Base-by-base conservation (phyloP, 2,329 filamentous ascomycete genomes). In the Ophiobolus disseminans region DNA sequence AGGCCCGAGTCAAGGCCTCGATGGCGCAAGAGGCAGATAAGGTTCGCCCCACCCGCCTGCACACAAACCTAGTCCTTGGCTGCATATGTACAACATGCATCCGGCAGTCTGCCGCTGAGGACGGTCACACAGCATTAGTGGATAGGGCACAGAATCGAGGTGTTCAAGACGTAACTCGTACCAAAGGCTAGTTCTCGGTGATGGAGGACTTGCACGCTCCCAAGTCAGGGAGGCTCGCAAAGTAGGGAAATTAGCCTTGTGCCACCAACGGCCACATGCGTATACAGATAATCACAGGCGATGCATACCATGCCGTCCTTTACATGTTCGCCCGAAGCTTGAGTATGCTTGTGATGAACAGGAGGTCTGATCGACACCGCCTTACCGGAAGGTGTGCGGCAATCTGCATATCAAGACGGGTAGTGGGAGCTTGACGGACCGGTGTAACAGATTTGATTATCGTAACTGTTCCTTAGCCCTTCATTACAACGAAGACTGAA, bases 41-140 rank as follows among this genome's bases (percentile, higher is more conserved):
- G 25, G 25, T 30, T n/a, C 34, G 34, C 22, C 34, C 34, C 34
- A 37, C 16, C 26, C 26, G 45, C 47, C 49, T 55, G 52, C 41
- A 37, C 25, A 30, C 31, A 40, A 32, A 44, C 26, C 31, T n/a
- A 40, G 19, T 36, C 21, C 51, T 53, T 59, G 45, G 53, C 53
- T 59, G 53, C 45, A 58, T 57, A 57, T 54, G 53, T 57, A 57
- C 42, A 48, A 45, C 45, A 49, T 57, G 50, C 48, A 43, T 41
- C 35, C 38, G 46, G 34, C 35, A 32, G 31, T 41, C 37, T 22
- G 16, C 16, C 25, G 30, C 30, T 34, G 34, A 42, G 21, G 40
- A 5, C 20, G 21, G 41, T 45, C 32, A 32, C 30, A 32, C 30
- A 32, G n/a, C n/a, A n/a, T n/a, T n/a, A n/a, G n/a, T n/a, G n/a